Conservation (phyloP, 148 eudicot genomes). For the Nepenthes mirabilis region DNA sequence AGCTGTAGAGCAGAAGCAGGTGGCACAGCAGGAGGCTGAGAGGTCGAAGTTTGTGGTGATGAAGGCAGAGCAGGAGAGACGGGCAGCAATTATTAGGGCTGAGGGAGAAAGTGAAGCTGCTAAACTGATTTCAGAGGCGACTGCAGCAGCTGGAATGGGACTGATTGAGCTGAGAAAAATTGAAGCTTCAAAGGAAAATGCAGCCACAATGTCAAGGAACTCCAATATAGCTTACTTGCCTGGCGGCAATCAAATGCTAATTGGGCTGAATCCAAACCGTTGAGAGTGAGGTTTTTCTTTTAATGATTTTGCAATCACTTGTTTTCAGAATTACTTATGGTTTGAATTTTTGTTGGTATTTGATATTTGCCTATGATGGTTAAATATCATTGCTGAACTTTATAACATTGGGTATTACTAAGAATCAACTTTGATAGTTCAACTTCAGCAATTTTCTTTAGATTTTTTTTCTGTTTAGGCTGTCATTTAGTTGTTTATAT, state of each 20-base stretch:
- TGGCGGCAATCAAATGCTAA: conserved; percentile 43
- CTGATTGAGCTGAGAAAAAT: conserved; percentile 93
- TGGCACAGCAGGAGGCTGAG: conserved; percentile 99
- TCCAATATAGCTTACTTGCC: conserved; percentile 60
- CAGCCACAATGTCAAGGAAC: conserved; percentile 49
- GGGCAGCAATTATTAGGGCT: conserved; percentile 91
- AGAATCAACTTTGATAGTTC: no score
- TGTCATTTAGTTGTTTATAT: no score
- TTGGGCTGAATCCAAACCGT: conserved; percentile 50
- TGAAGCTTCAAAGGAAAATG: conserved; percentile 91
- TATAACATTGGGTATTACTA: no score
- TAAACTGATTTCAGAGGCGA: conserved; percentile 89
- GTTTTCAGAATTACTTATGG: no score
- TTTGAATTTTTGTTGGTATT: no score
- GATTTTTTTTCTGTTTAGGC: no score
- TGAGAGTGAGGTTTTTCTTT: conserved; percentile 8
- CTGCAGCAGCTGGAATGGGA: conserved; percentile 75
- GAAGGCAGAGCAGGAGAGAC: conserved; percentile 91
- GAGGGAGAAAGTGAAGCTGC: conserved; percentile 98
- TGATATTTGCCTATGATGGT: no score
- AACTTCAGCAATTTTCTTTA: no score
- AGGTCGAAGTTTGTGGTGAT: conserved; percentile 84
- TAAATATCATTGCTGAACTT: no score
- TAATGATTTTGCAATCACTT: no score
- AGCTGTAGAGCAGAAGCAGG: conserved; percentile 99